Evolutionary conservation across 768 basidiomycete genomes (phyloP).

Genomic region (Termitomyces sp.): DNA sequence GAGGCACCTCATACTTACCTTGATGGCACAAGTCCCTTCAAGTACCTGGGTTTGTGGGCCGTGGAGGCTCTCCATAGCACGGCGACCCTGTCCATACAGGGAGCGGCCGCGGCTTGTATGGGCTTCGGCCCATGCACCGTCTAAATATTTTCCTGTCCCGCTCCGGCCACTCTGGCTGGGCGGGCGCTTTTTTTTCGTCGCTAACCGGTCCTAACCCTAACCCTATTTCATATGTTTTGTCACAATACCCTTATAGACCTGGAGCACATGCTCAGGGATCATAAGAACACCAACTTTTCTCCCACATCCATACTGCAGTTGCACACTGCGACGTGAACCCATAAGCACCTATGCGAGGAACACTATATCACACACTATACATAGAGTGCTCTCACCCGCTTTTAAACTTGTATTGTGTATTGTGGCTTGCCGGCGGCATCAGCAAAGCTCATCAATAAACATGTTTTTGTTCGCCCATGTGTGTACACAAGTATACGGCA

Average conservation of each 20-base stretch:
- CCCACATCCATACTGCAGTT: no score
- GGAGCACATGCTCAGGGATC: no score
- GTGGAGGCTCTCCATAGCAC: constrained; percentile 59
- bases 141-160: constrained; percentile 60
- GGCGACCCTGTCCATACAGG: constrained; percentile 67
- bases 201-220: constrained; percentile 39
- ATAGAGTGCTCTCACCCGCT: no score
- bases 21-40: constrained; percentile 59
- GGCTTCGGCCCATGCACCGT: constrained; percentile 60
- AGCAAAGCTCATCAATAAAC: no score
- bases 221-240: constrained; percentile 15
- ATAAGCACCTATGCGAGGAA: no score
- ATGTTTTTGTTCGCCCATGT: no score
- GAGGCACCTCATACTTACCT: constrained; percentile 50
- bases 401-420: no score
- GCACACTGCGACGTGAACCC: no score
- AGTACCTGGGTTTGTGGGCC: constrained; percentile 49
- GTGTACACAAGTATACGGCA: neutral
- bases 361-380: no score
- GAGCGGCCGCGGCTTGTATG: constrained; percentile 47
- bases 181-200: constrained; percentile 30
- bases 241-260: no score
- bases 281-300: no score
- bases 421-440: no score
- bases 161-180: constrained; percentile 46